Base-by-base conservation (phyloP, 1,284 basidiomycete genomes). In the Apiotrichum veenhuisii region DNA sequence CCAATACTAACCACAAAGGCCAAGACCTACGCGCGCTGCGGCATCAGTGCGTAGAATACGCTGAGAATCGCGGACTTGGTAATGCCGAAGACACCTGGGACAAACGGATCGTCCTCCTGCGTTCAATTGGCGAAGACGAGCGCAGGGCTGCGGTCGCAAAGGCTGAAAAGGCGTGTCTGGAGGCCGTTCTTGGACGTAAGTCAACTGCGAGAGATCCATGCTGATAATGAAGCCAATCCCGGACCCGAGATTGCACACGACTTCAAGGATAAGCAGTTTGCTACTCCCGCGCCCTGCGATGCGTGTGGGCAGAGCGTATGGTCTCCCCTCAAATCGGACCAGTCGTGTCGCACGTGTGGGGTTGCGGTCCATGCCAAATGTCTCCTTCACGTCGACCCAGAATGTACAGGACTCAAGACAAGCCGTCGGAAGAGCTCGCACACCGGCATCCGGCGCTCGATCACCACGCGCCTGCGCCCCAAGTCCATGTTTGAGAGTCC, bases 61-160 rank as follows among this genome's bases (percentile, higher is more conserved):
- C 49, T 14, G 36, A 51, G 17, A 55, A 62, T 48, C 57, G 60
- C 23, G 63, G 61, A 12, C 45, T 62, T 3, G 63, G 63, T 26
- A 53, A 64, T 40, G 53, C 63, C 10, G 61, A 62, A 5, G 58
- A 57, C n/a, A 30, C 52, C 38, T 64, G 63, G 63, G 61, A 64
- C 51, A 51, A 42, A 17, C 50, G 63, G 15, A 33, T 62, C 23
- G 50, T 36, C 3, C 23, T 60, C 8, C 41, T 45, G 9, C 63
- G 63, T 30, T 54, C 62, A 7, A 48, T 62, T 5, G 63, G 63
- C 20, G 38, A 51, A 12, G 46, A 55, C 22, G 57, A 59, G 52
- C 55, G 63, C 22, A 52, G 45, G 5, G 58, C 50, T 0, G 63
- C 61, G 0, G 58, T 62, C 2, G 58, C 61, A 14, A 46, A 43